Percentiles rank a stretch among this genome's conserved stretches.
These are phyloP conservation scores for Sugiyamaella paludigena DNA, from an alignment of 1,139 yeast genomes.

Conservation along the genomic window DNA sequence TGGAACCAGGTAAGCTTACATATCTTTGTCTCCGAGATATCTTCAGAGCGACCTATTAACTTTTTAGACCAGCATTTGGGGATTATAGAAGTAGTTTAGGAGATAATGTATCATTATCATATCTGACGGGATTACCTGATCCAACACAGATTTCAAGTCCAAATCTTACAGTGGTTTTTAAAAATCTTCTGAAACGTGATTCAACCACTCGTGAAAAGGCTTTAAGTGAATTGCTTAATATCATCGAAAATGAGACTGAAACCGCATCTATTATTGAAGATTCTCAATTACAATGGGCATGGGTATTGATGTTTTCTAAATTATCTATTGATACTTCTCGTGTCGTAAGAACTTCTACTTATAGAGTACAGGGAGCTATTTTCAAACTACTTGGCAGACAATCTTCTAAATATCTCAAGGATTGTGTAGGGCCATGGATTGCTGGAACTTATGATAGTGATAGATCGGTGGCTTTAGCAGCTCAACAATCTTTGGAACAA, in stretches of 20 bases:
- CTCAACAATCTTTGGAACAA: slow-evolving; percentile 47
- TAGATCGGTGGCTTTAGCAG: slow-evolving; percentile 51
- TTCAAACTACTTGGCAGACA: slow-evolving; percentile 56
- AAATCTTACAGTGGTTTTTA: slow-evolving; percentile 64
- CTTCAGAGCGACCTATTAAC: not conserved
- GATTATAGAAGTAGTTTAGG: slow-evolving; percentile 39
- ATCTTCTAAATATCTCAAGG: slow-evolving; percentile 61
- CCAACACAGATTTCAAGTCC: slow-evolving; percentile 56
- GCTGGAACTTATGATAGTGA: slow-evolving; percentile 72
- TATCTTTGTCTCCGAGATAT: too few relatives aligned
- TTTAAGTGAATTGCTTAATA: slow-evolving; percentile 51
- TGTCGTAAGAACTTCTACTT: slow-evolving; percentile 58
- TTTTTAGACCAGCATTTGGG: slow-evolving; percentile 11
- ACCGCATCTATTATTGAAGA: slow-evolving; percentile 23
- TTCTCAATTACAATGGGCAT: slow-evolving; percentile 55
- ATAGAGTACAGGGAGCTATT: slow-evolving; percentile 59
- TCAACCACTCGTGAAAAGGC: slow-evolving; percentile 83
- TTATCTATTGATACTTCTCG: slow-evolving; percentile 69
- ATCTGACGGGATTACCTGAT: slow-evolving; percentile 78
- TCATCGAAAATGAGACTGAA: slow-evolving; percentile 12
- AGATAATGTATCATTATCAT: slow-evolving; percentile 67
- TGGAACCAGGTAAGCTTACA: not conserved
- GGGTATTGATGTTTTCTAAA: slow-evolving; percentile 83
- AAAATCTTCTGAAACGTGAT: slow-evolving; percentile 73
- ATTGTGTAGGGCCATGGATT: slow-evolving; percentile 70